A percentile compares a stretch with the other conserved stretches of the same genome.
phyloP scores from a whole-genome alignment of 1,284 basidiomycete genomes.

The Naganishia albida region DNA sequence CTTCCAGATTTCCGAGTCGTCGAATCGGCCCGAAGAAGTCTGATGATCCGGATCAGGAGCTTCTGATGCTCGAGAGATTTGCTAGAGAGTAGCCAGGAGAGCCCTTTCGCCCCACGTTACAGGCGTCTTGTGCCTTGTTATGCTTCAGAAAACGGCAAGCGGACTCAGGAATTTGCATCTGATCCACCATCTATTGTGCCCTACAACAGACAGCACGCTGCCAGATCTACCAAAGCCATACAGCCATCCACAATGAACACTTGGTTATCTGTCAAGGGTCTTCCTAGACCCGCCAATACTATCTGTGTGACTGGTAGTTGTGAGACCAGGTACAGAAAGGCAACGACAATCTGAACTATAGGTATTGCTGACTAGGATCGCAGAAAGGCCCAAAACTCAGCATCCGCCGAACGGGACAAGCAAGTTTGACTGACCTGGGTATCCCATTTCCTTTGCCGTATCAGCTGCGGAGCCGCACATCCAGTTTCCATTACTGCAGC shows the following conservation, averaged over 20 bases:
- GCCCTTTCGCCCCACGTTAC: too few relatives aligned
- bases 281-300: conserved; percentile 1
- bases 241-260: background rate
- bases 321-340: background rate
- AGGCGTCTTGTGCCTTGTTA: too few relatives aligned
- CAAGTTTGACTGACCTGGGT: background rate
- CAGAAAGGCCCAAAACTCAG: background rate
- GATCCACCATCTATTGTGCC: background rate
- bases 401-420: background rate
- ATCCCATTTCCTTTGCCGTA: background rate
- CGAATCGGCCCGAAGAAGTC: too few relatives aligned
- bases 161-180: too few relatives aligned
- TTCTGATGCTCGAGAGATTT: too few relatives aligned
- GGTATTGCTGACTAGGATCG: background rate
- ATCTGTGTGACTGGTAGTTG: conserved; percentile 8
- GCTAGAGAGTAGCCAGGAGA: too few relatives aligned
- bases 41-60: too few relatives aligned
- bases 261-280: background rate
- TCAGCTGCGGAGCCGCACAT: conserved; percentile 1
- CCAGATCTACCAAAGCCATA: conserved; percentile 6
- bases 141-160: too few relatives aligned
- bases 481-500: conserved; percentile 2
- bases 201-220: conserved; percentile 2
- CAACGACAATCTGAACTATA: background rate
- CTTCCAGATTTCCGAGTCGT: background rate